These are phyloP conservation scores for Baorangia bicolor DNA, from an alignment of 768 basidiomycete species.

Conservation along the genomic window DNA sequence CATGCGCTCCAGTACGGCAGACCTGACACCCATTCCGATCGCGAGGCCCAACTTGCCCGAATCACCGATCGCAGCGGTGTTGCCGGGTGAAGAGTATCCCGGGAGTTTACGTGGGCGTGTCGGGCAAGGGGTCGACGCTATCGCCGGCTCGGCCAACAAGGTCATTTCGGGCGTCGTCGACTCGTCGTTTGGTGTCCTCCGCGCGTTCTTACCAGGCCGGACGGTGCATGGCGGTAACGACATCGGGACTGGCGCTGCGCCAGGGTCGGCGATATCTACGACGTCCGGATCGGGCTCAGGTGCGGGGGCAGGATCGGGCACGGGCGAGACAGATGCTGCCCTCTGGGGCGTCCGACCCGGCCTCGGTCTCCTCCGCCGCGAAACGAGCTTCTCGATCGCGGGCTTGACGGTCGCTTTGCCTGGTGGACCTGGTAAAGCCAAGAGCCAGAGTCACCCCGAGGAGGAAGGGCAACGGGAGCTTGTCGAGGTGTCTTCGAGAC, in stretches of 20 bases:
- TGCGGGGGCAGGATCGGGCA: no score
- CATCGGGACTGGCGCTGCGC: constrained; percentile 17
- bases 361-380: constrained; percentile 69
- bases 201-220: constrained; percentile 64
- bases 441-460: constrained; percentile 7
- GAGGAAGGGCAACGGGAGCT: constrained; percentile 51
- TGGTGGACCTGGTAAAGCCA: constrained; percentile 18
- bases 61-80: constrained; percentile 36
- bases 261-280: not conserved
- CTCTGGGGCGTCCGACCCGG: constrained; percentile 41
- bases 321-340: constrained; percentile 10
- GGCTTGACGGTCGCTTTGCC: constrained; percentile 69
- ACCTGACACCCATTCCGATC: constrained; percentile 79
- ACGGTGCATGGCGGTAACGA: not conserved
- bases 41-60: constrained; percentile 48
- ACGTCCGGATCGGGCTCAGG: not conserved
- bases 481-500: constrained; percentile 50
- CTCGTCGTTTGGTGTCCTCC: constrained; percentile 83
- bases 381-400: constrained; percentile 82
- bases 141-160: constrained; percentile 79
- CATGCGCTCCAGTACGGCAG: constrained; percentile 54
- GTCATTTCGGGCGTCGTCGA: constrained; percentile 85
- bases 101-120: constrained; percentile 70
- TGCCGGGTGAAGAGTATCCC: constrained; percentile 47
- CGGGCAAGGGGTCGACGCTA: constrained; percentile 75